Conservation (phyloP, 1,139 yeast species). For the Kodamaea arcana region DNA sequence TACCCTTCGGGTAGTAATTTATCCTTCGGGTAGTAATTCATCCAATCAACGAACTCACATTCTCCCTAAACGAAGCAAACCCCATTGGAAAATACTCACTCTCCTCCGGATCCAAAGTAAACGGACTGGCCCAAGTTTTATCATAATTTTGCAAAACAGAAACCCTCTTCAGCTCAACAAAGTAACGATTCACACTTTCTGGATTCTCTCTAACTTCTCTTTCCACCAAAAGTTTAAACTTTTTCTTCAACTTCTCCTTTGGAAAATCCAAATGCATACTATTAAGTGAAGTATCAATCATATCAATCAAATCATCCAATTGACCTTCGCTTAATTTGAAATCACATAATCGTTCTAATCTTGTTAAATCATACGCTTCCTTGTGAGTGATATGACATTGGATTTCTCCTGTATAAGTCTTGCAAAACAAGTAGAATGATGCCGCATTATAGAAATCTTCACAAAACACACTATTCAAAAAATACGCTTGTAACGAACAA, state of each 20-base stretch:
- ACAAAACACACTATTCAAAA: conserved; percentile 8
- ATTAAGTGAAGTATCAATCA: conserved; percentile 3
- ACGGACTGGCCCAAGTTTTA: conserved; percentile 8
- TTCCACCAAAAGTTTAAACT: conserved; percentile 1
- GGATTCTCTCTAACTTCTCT: conserved; percentile 3
- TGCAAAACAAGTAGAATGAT: conserved; percentile 8
- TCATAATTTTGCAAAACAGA: conserved; percentile 1
- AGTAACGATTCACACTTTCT: conserved; percentile 1
- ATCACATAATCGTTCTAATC: conserved; percentile 8
- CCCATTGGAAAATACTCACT: conserved; percentile 5
- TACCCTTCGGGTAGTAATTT: too few species aligned
- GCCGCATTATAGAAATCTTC: conserved; percentile 11
- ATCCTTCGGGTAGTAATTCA: too few species aligned
- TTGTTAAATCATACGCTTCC: conserved; percentile 8
- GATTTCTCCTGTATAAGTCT: conserved; percentile 9
- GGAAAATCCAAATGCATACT: not conserved
- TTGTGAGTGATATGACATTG: conserved; percentile 9
- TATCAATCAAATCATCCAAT: conserved; percentile 3
- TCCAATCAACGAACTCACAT: conserved; percentile 6
- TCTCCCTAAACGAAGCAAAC: conserved; percentile 7
- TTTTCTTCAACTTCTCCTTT: not conserved
- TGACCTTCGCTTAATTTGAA: conserved; percentile 5
- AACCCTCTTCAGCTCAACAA: not conserved
- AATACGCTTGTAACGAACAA: conserved; percentile 3
- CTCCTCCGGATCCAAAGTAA: conserved; percentile 5